Conservation (phyloP, 2,329 filamentous ascomycete species). For the Microdochium trichocladiopsis region DNA sequence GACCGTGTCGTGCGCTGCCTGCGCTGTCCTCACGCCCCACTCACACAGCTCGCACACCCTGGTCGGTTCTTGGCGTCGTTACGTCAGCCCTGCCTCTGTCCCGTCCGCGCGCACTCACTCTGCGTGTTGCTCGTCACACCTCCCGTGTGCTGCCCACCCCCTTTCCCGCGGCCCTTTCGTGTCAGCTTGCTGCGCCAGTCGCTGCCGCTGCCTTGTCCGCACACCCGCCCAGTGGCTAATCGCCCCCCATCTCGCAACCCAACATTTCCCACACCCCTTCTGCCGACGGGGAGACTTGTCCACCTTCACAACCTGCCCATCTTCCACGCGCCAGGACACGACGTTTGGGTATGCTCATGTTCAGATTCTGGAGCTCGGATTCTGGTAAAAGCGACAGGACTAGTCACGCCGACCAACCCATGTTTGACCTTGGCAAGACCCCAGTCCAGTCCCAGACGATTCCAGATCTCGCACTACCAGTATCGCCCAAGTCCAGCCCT, state of each 20-base stretch:
- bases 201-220: neutral
- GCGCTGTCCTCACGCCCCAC: neutral
- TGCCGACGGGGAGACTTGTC: neutral
- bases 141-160: conserved; percentile 6
- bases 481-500: conserved; percentile 19
- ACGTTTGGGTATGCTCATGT: conserved; percentile 44
- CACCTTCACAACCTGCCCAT: neutral
- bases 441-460: conserved; percentile 24
- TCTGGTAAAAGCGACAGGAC: conserved; percentile 48
- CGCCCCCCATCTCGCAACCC: conserved; percentile 9
- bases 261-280: conserved; percentile 11
- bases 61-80: conserved; percentile 9
- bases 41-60: neutral
- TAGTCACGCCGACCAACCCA: conserved; percentile 33
- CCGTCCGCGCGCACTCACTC: neutral
- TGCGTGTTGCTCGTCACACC: conserved; percentile 15
- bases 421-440: conserved; percentile 22
- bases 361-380: conserved; percentile 54
- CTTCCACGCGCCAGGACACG: conserved; percentile 3
- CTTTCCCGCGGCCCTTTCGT: neutral
- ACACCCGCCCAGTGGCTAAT: neutral
- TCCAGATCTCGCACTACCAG: conserved; percentile 13
- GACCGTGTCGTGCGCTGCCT: neutral
- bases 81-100: conserved; percentile 22
- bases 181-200: neutral